phyloP scores from a whole-genome alignment of 768 basidiomycete genomes.

The Auricularia cornea region DNA sequence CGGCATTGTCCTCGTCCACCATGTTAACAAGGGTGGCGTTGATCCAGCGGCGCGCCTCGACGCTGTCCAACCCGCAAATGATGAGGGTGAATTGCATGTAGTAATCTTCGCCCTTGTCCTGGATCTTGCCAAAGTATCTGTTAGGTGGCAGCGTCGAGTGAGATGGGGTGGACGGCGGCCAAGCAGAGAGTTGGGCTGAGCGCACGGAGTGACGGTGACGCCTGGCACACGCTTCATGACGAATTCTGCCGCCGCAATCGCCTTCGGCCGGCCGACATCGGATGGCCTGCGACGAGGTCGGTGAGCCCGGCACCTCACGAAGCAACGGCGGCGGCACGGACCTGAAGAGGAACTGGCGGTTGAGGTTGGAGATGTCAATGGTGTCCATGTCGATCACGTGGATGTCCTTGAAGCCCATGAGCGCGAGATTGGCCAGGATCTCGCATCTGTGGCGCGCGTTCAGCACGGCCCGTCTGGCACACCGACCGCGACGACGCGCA shows the following conservation, averaged over 20 bases:
- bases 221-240: conserved; percentile 95
- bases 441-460: conserved; percentile 37
- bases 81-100: conserved; percentile 96
- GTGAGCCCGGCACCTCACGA: conserved; percentile 1
- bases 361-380: conserved; percentile 97
- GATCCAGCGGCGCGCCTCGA: conserved; percentile 97
- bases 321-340: conserved; percentile 22
- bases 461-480: neutral
- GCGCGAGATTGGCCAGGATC: conserved; percentile 90
- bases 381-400: conserved; percentile 99
- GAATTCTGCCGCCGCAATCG: conserved; percentile 88
- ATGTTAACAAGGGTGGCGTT: conserved; percentile 94
- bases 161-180: conserved; percentile 3
- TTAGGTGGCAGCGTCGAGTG: neutral
- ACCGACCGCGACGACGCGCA: conserved; percentile 24
- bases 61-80: conserved; percentile 94
- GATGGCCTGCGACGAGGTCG: conserved; percentile 43
- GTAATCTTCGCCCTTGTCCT: conserved; percentile 92
- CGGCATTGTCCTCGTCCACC: conserved; percentile 87
- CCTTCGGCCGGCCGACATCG: conserved; percentile 93
- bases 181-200: conserved; percentile 10
- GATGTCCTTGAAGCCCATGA: conserved; percentile 96
- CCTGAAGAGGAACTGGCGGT: conserved; percentile 98
- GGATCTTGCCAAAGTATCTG: conserved; percentile 95
- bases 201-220: conserved; percentile 93